These are phyloP conservation scores for Euphrasia confusa DNA, from an alignment of 257 asterid species.

Conservation along the genomic window DNA sequence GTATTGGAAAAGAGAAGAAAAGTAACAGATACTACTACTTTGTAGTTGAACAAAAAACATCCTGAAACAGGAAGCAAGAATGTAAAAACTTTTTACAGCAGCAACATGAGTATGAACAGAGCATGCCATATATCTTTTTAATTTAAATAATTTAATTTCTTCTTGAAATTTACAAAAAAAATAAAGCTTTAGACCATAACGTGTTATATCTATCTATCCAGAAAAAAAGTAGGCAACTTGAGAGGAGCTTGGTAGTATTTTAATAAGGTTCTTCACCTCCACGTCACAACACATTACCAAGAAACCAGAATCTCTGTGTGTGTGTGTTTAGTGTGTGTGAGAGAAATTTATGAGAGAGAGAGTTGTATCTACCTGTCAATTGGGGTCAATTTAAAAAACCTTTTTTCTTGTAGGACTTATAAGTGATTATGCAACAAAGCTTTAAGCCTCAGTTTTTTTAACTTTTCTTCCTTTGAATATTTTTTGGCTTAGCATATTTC, in stretches of 20 bases:
- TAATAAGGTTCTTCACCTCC: slow-evolving; percentile 29
- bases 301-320: slow-evolving; percentile 37
- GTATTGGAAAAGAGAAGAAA: background rate
- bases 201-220: background rate
- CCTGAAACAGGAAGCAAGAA: slow-evolving; percentile 21
- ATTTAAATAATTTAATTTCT: too few species aligned
- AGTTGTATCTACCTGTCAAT: slow-evolving; percentile 34
- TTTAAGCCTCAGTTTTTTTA: slow-evolving; percentile 18
- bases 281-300: slow-evolving; percentile 42
- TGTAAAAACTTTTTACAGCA: slow-evolving; percentile 23
- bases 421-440: slow-evolving; percentile 26
- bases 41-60: slow-evolving; percentile 27
- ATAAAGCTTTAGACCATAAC: background rate
- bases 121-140: too few species aligned
- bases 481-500: background rate
- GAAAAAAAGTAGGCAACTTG: slow-evolving; percentile 7
- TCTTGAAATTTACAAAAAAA: background rate
- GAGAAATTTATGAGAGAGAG: slow-evolving; percentile 8
- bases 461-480: slow-evolving; percentile 40
- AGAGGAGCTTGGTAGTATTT: slow-evolving; percentile 35
- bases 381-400: slow-evolving; percentile 29
- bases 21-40: background rate
- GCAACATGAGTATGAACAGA: too few species aligned
- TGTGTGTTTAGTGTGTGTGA: slow-evolving; percentile 20
- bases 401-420: slow-evolving; percentile 27